phyloP scores from a whole-genome alignment of 2,329 filamentous ascomycete genomes.

The Aspergillus vadensis region DNA sequence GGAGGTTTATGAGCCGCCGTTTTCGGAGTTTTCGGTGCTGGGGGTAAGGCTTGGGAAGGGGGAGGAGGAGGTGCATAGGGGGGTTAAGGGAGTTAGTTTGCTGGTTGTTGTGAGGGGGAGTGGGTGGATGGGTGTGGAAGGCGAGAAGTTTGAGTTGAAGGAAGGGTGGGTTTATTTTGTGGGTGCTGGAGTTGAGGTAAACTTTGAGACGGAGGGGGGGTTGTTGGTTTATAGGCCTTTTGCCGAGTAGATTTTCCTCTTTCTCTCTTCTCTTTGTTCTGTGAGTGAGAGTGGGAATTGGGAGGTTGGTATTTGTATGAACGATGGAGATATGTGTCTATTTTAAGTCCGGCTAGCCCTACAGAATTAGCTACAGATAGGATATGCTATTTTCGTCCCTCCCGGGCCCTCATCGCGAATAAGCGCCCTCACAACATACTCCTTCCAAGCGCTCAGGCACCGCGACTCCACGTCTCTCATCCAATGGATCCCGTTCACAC shows the following conservation, averaged over 20 bases:
- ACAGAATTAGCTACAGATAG: not conserved
- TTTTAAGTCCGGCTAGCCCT: not conserved
- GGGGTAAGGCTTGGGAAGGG: slow-evolving; percentile 58
- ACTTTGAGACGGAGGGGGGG: slow-evolving; percentile 47
- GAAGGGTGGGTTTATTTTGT: slow-evolving; percentile 69
- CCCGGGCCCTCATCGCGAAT: not conserved
- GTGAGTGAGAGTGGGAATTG: too few relatives aligned
- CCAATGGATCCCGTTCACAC: not conserved
- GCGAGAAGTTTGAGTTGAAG: slow-evolving; percentile 53
- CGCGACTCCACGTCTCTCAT: not conserved
- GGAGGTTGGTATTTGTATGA: too few relatives aligned
- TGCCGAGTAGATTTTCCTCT: slow-evolving; percentile 29
- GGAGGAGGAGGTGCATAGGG: slow-evolving; percentile 60
- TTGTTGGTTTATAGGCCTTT: slow-evolving; percentile 54
- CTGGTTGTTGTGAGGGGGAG: slow-evolving; percentile 63
- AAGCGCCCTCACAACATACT: not conserved
- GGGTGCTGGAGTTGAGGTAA: slow-evolving; percentile 57
- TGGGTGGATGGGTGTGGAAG: slow-evolving; percentile 59
- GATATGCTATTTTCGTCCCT: slow-evolving; percentile 1
- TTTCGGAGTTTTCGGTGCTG: slow-evolving; percentile 73
- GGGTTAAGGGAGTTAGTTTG: slow-evolving; percentile 63
- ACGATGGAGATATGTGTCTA: too few relatives aligned
- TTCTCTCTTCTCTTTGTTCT: not conserved
- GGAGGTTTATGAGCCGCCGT: slow-evolving; percentile 64
- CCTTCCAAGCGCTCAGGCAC: slow-evolving; percentile 4